Evolutionary conservation across 768 basidiomycete species (phyloP).

Genomic region (Hemileccinum rubropunctum): DNA sequence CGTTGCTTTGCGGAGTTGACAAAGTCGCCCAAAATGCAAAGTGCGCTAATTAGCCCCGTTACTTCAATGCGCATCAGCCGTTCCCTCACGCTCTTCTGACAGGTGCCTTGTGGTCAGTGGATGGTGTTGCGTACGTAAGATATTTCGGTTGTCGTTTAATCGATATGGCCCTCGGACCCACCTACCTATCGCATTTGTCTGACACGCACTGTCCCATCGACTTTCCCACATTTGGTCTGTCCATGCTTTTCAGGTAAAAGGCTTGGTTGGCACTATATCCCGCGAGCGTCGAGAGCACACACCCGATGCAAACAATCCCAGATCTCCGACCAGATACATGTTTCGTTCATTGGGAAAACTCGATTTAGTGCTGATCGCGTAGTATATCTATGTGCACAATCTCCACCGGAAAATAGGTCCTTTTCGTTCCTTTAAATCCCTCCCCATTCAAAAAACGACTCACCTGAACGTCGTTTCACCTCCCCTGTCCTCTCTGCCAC

Average conservation of each 20-base stretch:
- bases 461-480: constrained; percentile 24
- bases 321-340: constrained; percentile 38
- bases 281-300: constrained; percentile 37
- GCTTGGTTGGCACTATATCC: constrained; percentile 34
- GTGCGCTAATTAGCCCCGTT: constrained; percentile 33
- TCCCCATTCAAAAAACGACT: constrained; percentile 19
- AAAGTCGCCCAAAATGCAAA: constrained; percentile 32
- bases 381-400: constrained; percentile 41
- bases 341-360: constrained; percentile 36
- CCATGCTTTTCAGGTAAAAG: constrained; percentile 31
- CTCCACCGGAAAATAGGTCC: constrained; percentile 31
- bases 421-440: constrained; percentile 31
- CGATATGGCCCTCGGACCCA: constrained; percentile 39
- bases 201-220: constrained; percentile 27
- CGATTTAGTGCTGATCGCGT: constrained; percentile 39
- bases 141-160: constrained; percentile 36
- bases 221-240: constrained; percentile 34
- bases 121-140: constrained; percentile 33
- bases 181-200: constrained; percentile 32
- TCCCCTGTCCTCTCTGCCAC: constrained; percentile 19
- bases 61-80: constrained; percentile 23
- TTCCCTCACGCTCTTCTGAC: constrained; percentile 30
- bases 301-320: constrained; percentile 33
- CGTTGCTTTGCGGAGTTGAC: constrained; percentile 23
- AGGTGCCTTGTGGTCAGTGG: constrained; percentile 33